These are phyloP conservation scores for Caryopteris hybrid DNA, from an alignment of 305 asterid genomes.

Conservation along the genomic window DNA sequence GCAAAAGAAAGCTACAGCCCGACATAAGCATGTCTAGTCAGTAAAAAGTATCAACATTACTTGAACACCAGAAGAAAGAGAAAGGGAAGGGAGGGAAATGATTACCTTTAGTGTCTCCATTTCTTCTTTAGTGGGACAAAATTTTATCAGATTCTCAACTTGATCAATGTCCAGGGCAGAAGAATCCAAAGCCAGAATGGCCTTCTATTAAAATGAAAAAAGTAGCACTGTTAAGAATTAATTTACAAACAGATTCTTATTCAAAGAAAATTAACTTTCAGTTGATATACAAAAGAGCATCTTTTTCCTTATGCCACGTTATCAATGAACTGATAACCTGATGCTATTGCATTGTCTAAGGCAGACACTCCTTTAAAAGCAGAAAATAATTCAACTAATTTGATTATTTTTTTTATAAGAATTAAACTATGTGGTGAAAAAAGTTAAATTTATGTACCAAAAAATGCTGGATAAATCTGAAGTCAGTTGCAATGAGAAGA, in stretches of 20 bases:
- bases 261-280: constrained; percentile 6
- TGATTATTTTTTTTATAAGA: neutral
- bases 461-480: neutral
- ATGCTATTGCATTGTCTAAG: constrained; percentile 3
- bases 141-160: constrained; percentile 97
- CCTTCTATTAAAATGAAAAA: constrained; percentile 48
- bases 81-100: neutral
- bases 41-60: constrained; percentile 1
- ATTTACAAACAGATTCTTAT: neutral
- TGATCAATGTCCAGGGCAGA: constrained; percentile 94
- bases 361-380: neutral
- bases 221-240: constrained; percentile 13
- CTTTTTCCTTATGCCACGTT: neutral
- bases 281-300: neutral
- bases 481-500: constrained; percentile 3
- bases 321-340: neutral
- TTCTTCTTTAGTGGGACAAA: constrained; percentile 98
- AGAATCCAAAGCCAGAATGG: constrained; percentile 89
- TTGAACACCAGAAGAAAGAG: neutral
- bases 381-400: neutral
- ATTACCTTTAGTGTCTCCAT: constrained; percentile 92
- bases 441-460: neutral
- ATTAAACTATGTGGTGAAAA: neutral
- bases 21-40: constrained; percentile 6
- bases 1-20: constrained; percentile 6